Conservation (phyloP, 208 protist genomes). For the Chromosphaera perkinsii region DNA sequence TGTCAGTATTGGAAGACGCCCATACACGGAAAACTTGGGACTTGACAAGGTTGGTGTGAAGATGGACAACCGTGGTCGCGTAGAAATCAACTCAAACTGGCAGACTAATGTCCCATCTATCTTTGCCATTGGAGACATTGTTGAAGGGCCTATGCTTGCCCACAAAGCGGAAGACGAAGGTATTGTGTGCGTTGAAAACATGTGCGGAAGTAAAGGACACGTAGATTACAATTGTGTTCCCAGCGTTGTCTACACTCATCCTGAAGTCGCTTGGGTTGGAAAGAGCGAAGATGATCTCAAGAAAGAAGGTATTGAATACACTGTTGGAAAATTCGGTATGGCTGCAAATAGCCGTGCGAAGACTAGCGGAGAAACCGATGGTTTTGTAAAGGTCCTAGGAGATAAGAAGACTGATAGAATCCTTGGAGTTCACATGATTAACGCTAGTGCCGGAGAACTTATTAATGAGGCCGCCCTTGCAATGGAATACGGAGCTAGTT, state of each 20-base stretch:
- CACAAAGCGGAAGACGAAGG: slow-evolving; percentile 99
- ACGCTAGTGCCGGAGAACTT: slow-evolving; percentile 85
- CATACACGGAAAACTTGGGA: slow-evolving; percentile 84
- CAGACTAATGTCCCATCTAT: slow-evolving; percentile 84
- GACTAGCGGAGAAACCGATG: slow-evolving; percentile 82
- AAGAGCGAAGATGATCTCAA: slow-evolving; percentile 94
- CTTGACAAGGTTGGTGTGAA: slow-evolving; percentile 79
- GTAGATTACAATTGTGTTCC: slow-evolving; percentile 97
- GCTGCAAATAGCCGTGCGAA: slow-evolving; percentile 94
- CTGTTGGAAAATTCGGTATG: slow-evolving; percentile 95
- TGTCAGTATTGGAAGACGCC: slow-evolving; percentile 89
- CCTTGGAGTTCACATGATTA: slow-evolving; percentile 96
- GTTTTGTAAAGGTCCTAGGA: slow-evolving; percentile 92
- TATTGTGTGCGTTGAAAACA: slow-evolving; percentile 23
- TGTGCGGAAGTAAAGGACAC: slow-evolving; percentile 58
- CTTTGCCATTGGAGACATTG: slow-evolving; percentile 97
- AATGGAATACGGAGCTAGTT: slow-evolving; percentile 94
- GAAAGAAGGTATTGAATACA: slow-evolving; percentile 77
- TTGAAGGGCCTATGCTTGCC: slow-evolving; percentile 96
- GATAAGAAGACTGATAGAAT: slow-evolving; percentile 91
- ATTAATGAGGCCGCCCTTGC: slow-evolving; percentile 93
- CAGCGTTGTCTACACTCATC: slow-evolving; percentile 97
- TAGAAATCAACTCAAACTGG: slow-evolving; percentile 86
- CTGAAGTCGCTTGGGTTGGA: slow-evolving; percentile 96
- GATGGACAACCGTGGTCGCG: slow-evolving; percentile 73